These are phyloP conservation scores for Pseudomonodictys pantanalensis DNA, from an alignment of 495 filamentous ascomycete species.

Conservation along the genomic window DNA sequence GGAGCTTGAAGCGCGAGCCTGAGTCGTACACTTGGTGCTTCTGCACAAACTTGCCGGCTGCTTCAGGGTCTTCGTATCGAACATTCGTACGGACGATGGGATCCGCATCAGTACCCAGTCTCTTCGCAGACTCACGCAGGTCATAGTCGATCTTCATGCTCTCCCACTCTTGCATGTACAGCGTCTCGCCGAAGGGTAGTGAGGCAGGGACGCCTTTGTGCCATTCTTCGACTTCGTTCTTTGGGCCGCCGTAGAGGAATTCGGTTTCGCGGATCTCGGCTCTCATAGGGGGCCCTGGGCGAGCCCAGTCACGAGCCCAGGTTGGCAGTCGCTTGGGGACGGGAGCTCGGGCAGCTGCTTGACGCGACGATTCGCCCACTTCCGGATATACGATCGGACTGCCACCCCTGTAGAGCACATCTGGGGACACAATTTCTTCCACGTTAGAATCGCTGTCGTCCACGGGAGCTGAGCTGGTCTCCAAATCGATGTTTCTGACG, in stretches of 20 bases:
- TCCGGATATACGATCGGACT: neutral
- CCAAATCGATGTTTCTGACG: neutral
- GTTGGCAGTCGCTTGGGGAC: neutral
- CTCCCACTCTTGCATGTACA: slow-evolving; percentile 20
- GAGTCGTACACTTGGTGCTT: slow-evolving; percentile 4
- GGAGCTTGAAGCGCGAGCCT: slow-evolving; percentile 20
- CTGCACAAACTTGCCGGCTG: neutral
- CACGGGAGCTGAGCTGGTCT: neutral
- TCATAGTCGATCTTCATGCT: slow-evolving; percentile 24
- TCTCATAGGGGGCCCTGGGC: too few species aligned
- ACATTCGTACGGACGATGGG: slow-evolving; percentile 9
- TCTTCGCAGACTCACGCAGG: slow-evolving; percentile 12
- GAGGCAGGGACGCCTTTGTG: slow-evolving; percentile 22
- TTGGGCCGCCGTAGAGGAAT: slow-evolving; percentile 24
- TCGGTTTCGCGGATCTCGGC: neutral
- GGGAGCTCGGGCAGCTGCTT: neutral
- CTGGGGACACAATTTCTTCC: neutral
- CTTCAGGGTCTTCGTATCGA: neutral
- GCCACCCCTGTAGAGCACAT: neutral
- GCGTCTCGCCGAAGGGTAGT: slow-evolving; percentile 27
- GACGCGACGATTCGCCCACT: neutral
- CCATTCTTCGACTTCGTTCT: slow-evolving; percentile 26
- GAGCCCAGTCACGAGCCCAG: neutral
- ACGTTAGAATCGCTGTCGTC: neutral
- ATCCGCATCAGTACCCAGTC: neutral